These are phyloP conservation scores for Fusarium sp. DNA, from an alignment of 2,329 filamentous ascomycete genomes.

Conservation along the genomic window DNA sequence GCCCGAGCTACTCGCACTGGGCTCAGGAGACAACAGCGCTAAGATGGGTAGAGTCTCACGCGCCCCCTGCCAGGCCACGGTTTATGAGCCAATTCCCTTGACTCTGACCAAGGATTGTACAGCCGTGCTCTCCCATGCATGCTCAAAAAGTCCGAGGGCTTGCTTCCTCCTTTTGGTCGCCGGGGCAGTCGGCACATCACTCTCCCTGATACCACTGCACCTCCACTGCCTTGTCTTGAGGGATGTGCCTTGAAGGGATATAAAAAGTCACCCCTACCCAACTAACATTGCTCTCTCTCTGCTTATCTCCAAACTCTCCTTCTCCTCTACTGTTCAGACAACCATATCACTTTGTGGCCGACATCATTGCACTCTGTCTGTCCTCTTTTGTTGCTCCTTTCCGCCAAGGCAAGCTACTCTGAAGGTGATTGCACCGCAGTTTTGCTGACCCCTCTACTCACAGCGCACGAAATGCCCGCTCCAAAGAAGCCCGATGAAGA, in stretches of 20 bases:
- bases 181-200: background rate
- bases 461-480: background rate
- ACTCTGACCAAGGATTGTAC: background rate
- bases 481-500: background rate
- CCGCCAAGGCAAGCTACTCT: background rate
- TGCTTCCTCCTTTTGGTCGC: background rate
- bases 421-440: background rate
- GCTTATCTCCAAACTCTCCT: background rate
- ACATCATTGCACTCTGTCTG: background rate
- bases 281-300: background rate
- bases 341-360: background rate
- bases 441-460: background rate
- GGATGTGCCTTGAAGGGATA: background rate
- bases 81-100: background rate
- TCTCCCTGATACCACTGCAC: background rate
- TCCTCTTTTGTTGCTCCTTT: background rate
- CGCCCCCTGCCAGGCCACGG: background rate
- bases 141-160: background rate
- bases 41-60: background rate
- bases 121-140: background rate
- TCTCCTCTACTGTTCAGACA: background rate
- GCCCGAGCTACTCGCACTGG: background rate
- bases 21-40: background rate
- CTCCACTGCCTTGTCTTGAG: background rate
- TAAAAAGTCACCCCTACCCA: background rate